A percentile compares a stretch with the other conserved stretches of the same genome.
Conservation (phyloP, 306 rosid genomes). For the Rosa multiflora region DNA sequence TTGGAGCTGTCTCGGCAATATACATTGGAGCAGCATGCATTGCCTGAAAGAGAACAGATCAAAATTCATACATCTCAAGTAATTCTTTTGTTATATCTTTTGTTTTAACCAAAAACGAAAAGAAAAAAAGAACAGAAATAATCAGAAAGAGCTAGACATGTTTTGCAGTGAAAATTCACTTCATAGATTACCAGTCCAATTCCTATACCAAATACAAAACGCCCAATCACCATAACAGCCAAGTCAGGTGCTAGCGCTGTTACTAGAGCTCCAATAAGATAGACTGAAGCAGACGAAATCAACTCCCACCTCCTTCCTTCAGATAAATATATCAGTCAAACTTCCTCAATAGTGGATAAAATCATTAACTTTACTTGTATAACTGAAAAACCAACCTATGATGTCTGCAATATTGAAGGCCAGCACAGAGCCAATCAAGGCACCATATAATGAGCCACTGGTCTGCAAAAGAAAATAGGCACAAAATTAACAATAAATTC, state of each 20-base stretch:
- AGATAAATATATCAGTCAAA: conserved; percentile 28
- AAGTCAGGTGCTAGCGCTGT: conserved; percentile 78
- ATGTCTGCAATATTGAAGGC: conserved; percentile 88
- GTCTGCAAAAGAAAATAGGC: conserved; percentile 62
- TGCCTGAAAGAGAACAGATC: conserved; percentile 55
- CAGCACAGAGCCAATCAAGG: conserved; percentile 82
- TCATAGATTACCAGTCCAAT: conserved; percentile 77
- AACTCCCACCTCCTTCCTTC: conserved; percentile 92
- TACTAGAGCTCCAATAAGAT: conserved; percentile 75
- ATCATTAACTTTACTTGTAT: conserved; percentile 15
- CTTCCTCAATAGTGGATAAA: conserved; percentile 27
- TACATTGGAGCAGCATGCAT: conserved; percentile 99
- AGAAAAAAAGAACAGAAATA: neutral
- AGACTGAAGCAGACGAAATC: conserved; percentile 59
- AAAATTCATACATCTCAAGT: conserved; percentile 17
- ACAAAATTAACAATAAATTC: conserved; percentile 12
- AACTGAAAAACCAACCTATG: conserved; percentile 55
- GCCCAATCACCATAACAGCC: conserved; percentile 68
- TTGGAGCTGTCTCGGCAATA: conserved; percentile 97
- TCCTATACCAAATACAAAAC: conserved; percentile 72
- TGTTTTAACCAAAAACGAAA: conserved; percentile 20
- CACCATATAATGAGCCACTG: conserved; percentile 96
- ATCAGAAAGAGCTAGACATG: neutral
- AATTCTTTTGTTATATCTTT: neutral
- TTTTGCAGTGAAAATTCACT: neutral